Evolutionary conservation across 331 rosid species (phyloP).

Genomic region (Malus hybrid): DNA sequence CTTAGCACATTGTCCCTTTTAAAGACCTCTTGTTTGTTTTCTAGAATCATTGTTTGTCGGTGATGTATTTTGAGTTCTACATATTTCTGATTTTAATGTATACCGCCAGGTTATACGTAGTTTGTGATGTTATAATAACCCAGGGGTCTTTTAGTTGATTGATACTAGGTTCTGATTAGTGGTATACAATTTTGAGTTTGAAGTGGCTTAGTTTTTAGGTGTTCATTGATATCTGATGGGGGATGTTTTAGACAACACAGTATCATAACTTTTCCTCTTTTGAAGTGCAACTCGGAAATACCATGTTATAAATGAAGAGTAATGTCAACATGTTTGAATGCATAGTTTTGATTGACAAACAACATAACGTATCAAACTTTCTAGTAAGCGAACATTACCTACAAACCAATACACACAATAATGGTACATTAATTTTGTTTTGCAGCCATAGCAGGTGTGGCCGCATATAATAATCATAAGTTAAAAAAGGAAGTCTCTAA

Average conservation of each 20-base stretch:
- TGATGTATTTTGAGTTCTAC: neutral
- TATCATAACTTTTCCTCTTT: neutral
- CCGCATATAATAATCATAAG: slow-evolving; percentile 88
- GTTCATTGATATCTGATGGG: neutral
- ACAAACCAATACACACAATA: neutral
- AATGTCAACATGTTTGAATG: neutral
- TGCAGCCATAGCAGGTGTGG: slow-evolving; percentile 97
- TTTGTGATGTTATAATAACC: neutral
- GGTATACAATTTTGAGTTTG: neutral
- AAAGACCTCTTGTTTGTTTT: neutral
- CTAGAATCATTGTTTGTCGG: neutral
- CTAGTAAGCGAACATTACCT: neutral
- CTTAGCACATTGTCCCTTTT: neutral
- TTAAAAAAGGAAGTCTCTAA: slow-evolving; percentile 66
- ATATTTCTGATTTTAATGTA: neutral
- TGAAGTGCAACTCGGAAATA: neutral
- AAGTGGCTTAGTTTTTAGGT: neutral
- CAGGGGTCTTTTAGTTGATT: neutral
- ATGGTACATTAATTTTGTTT: neutral
- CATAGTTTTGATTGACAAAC: neutral
- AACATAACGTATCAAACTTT: neutral
- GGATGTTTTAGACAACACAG: neutral
- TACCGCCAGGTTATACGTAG: neutral
- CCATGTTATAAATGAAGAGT: neutral
- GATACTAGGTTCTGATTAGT: neutral